Evolutionary conservation across 768 basidiomycete genomes (phyloP), one percentile per base, ranked within the genome.

Genomic region (Russula compacta): DNA sequence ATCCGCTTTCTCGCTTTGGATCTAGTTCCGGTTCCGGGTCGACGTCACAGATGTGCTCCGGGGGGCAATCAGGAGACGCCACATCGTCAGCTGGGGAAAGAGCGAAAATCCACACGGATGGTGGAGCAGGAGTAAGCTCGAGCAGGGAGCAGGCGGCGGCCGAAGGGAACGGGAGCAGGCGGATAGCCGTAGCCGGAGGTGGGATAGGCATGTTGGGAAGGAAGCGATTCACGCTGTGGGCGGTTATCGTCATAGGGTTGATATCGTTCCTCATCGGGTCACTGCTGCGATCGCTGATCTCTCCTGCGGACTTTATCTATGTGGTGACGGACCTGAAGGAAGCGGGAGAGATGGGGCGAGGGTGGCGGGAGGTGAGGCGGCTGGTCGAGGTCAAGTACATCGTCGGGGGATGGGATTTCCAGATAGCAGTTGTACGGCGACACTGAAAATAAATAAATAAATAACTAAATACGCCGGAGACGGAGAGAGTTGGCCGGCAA

Each of bases 191-290:
- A 29, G 24, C 24, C 24, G 24, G 24, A 29, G 24, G 24, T 29
- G 24, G 24, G 24, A 29, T 29, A 29, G 24, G 24, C 24, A 29
- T 29, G 24, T 29, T 63, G 63, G 35, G 29, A 51, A 56, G 50
- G 48, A 58, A 67, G 57, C 67, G 56, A 58, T 83, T 77, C 67
- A 75, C 76, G 44, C 70, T 80, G 54, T 75, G 77, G 48, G 85
- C 84, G 44, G 73, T 95, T 60, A 69, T 97, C 67, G 76, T 92
- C 61, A 82, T 88, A 42, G 92, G 85, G 42, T 72, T 98, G 64
- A 89, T 97, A 67, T 87, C 89, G 32, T 94, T 98, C 73, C 76
- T 98, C 68, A 81, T 98, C 68, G 95, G 95, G 59, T 95, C 92
- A 32, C 76, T 98, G 58, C 75, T 97, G 63, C 83, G 95, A 58